These are phyloP conservation scores for Sugiyamaella marilandica DNA, from an alignment of 805 yeast species.

Conservation along the genomic window DNA sequence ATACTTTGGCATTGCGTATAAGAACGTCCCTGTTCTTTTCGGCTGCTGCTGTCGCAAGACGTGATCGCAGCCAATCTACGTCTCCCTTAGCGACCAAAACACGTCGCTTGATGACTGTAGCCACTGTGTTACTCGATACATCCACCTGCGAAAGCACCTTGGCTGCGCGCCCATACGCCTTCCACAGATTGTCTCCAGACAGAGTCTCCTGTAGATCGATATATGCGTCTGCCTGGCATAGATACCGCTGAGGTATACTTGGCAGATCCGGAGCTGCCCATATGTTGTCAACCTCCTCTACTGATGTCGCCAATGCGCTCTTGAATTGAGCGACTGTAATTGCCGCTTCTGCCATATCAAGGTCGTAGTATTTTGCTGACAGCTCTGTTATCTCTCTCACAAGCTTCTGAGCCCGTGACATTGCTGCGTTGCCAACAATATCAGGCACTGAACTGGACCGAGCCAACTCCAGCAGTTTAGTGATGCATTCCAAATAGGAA, in stretches of 20 bases:
- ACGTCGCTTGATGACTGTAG: slow-evolving; percentile 1
- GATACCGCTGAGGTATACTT: slow-evolving; percentile 15
- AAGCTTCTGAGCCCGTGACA: background rate
- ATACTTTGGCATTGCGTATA: slow-evolving; percentile 23
- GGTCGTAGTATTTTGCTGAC: background rate
- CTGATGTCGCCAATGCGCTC: background rate
- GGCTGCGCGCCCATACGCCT: slow-evolving; percentile 17
- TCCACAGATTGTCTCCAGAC: slow-evolving; percentile 15
- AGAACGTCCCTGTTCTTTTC: slow-evolving; percentile 19
- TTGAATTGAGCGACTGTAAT: slow-evolving; percentile 14
- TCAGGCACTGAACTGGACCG: background rate
- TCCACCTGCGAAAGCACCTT: slow-evolving; percentile 6
- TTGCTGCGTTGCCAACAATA: background rate
- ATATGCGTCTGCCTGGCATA: slow-evolving; percentile 26
- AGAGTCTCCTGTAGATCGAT: slow-evolving; percentile 16
- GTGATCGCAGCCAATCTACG: slow-evolving; percentile 22
- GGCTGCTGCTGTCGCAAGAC: slow-evolving; percentile 19
- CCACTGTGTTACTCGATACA: background rate
- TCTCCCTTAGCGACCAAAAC: slow-evolving; percentile 22
- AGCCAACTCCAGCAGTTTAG: background rate
- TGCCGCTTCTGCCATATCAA: slow-evolving; percentile 3
- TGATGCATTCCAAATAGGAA: slow-evolving; percentile 9
- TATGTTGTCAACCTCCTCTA: background rate
- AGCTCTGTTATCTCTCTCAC: background rate
- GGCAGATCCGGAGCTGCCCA: slow-evolving; percentile 14